These are phyloP conservation scores for Lagerstroemia speciosa DNA, from an alignment of 345 rosid genomes.

Conservation along the genomic window DNA sequence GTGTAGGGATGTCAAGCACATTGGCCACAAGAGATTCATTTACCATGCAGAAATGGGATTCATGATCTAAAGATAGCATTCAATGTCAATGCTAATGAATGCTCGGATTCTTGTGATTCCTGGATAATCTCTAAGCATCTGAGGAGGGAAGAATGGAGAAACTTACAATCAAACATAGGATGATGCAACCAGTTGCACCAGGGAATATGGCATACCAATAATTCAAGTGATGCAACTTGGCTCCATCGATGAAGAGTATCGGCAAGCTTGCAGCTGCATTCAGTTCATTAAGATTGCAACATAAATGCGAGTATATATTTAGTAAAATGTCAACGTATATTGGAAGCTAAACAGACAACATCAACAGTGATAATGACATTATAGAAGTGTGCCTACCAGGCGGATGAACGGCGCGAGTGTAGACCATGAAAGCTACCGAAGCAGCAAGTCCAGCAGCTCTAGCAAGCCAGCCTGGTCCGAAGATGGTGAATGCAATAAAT, in stretches of 20 bases:
- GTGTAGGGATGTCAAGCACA: neutral
- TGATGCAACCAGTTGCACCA: constrained; percentile 73
- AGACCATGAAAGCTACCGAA: constrained; percentile 78
- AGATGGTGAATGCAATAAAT: constrained; percentile 53
- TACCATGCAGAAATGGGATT: neutral
- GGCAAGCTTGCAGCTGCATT: constrained; percentile 87
- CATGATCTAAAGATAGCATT: neutral
- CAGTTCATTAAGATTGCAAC: neutral
- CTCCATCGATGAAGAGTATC: constrained; percentile 76
- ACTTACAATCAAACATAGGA: constrained; percentile 70
- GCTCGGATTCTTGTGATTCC: neutral
- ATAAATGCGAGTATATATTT: neutral
- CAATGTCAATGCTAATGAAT: neutral
- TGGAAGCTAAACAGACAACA: neutral
- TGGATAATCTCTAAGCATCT: neutral
- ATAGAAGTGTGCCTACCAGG: constrained; percentile 41
- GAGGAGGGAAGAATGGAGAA: neutral
- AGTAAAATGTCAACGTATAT: neutral
- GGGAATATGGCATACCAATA: constrained; percentile 82
- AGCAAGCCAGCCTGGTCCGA: constrained; percentile 88
- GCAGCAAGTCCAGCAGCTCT: constrained; percentile 70
- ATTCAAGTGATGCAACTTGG: constrained; percentile 59
- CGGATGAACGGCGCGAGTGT: constrained; percentile 63
- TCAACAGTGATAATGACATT: too few species aligned
- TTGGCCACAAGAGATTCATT: neutral